Evolutionary conservation across 257 asterid species (phyloP).

Genomic region (Parsonsia alboflavescens): DNA sequence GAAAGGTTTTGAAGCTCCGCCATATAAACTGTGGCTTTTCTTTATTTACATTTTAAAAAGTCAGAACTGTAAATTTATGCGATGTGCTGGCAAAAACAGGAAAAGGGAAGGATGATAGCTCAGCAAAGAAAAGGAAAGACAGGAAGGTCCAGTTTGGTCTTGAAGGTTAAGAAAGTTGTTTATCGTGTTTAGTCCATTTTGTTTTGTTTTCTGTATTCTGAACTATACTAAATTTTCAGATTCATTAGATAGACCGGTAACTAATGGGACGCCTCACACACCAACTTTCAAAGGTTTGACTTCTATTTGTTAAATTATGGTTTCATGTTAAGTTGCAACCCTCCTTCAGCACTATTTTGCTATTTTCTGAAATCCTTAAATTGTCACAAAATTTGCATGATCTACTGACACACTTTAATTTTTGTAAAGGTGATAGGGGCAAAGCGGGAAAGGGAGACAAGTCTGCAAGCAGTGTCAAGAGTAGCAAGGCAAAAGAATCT

Average conservation of each 20-base stretch:
- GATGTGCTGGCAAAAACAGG: neutral
- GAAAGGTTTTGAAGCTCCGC: no score
- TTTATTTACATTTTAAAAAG: neutral
- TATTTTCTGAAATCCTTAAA: neutral
- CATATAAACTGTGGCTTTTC: neutral
- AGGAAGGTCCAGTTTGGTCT: slow-evolving; percentile 62
- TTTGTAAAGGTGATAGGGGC: slow-evolving; percentile 29
- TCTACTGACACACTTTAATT: slow-evolving; percentile 13
- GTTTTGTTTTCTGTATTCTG: slow-evolving; percentile 4
- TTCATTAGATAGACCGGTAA: slow-evolving; percentile 31
- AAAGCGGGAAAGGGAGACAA: slow-evolving; percentile 64
- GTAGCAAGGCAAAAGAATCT: slow-evolving; percentile 40
- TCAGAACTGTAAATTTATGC: neutral
- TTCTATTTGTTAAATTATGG: slow-evolving; percentile 13
- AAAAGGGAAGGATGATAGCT: slow-evolving; percentile 47
- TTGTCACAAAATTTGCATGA: neutral
- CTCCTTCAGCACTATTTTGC: slow-evolving; percentile 10
- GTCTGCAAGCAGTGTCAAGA: slow-evolving; percentile 42
- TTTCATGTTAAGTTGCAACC: slow-evolving; percentile 15
- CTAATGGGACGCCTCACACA: slow-evolving; percentile 40
- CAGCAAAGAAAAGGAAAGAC: slow-evolving; percentile 49
- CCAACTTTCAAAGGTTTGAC: slow-evolving; percentile 38
- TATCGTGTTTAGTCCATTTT: slow-evolving; percentile 2
- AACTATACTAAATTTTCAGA: slow-evolving; percentile 27
- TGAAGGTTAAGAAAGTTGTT: slow-evolving; percentile 37